Evolutionary conservation across 202 grass and related monocot genomes (phyloP).

Genomic region (Schoenoplectus tabernaemontani): DNA sequence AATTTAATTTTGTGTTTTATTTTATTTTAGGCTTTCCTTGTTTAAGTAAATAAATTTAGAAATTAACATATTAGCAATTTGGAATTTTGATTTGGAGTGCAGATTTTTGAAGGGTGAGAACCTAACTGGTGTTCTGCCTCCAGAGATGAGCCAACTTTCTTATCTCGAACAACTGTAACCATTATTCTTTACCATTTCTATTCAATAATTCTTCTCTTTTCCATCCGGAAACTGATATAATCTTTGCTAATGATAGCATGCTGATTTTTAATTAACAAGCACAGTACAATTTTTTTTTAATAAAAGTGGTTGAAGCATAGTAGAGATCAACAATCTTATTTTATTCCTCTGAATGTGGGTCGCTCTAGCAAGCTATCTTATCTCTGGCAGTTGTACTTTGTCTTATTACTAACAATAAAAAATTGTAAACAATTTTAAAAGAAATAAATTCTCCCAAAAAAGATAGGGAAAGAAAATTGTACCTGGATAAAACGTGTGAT

Average conservation of each 20-base stretch:
- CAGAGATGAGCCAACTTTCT: conserved; percentile 47
- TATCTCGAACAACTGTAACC: conserved; percentile 70
- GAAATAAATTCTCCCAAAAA: not conserved
- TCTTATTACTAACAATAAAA: not conserved
- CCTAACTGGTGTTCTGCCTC: conserved; percentile 48
- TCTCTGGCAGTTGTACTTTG: not conserved
- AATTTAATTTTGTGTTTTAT: too few relatives aligned
- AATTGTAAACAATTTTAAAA: not conserved
- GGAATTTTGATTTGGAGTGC: not conserved
- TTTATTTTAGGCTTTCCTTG: not conserved
- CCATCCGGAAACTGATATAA: not conserved
- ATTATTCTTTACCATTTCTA: not conserved
- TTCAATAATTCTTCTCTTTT: not conserved
- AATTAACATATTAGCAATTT: not conserved
- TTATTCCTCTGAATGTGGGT: not conserved
- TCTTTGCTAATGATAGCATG: not conserved
- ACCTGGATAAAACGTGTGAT: not conserved
- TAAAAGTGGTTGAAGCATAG: too few relatives aligned
- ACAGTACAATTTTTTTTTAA: too few relatives aligned
- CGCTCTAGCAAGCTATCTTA: not conserved
- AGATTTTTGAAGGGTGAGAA: conserved; percentile 51
- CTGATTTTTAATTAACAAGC: not conserved
- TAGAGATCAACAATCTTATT: not conserved
- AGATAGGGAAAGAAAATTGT: not conserved
- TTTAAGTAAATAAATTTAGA: not conserved